Conservation (phyloP, 2,329 filamentous ascomycete species). For the Neobulgaria alba region DNA sequence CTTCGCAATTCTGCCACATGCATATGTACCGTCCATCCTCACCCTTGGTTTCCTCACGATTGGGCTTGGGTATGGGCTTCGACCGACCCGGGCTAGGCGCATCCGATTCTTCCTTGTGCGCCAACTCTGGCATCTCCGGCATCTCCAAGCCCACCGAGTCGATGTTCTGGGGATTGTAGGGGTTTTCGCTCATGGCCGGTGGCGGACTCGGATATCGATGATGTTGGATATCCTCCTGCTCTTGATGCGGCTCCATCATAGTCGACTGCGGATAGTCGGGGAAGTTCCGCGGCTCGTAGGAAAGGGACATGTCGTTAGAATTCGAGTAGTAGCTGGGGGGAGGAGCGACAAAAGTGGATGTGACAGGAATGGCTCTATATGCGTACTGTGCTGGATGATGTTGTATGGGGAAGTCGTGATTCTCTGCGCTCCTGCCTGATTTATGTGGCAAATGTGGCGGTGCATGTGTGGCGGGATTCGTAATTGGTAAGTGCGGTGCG, state of each 20-base stretch:
- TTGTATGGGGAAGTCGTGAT: too few species aligned
- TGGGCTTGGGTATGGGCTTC: conserved; percentile 50
- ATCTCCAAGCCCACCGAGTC: conserved; percentile 3
- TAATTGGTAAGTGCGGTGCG: too few species aligned
- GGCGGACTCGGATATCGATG: conserved; percentile 26
- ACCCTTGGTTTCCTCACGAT: conserved; percentile 52
- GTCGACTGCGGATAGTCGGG: conserved; percentile 21
- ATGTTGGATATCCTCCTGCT: conserved; percentile 20
- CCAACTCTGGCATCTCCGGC: conserved; percentile 23
- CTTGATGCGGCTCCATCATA: conserved; percentile 23
- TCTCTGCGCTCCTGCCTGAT: too few species aligned
- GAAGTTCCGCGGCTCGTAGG: conserved; percentile 23
- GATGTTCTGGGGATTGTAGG: conserved; percentile 22
- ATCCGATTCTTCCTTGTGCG: conserved; percentile 24
- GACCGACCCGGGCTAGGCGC: conserved; percentile 25
- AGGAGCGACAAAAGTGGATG: conserved; percentile 6
- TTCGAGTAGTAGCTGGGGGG: conserved; percentile 1
- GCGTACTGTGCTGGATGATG: too few species aligned
- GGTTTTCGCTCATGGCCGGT: conserved; percentile 21
- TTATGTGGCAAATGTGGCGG: too few species aligned
- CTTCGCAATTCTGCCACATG: conserved; percentile 58
- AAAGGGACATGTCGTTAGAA: conserved; percentile 20
- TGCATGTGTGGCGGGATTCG: too few species aligned
- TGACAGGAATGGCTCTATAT: too few species aligned
- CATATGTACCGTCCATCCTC: conserved; percentile 70